These are phyloP conservation scores for Silene conica DNA, from an alignment of 148 eudicot species.

Conservation along the genomic window DNA sequence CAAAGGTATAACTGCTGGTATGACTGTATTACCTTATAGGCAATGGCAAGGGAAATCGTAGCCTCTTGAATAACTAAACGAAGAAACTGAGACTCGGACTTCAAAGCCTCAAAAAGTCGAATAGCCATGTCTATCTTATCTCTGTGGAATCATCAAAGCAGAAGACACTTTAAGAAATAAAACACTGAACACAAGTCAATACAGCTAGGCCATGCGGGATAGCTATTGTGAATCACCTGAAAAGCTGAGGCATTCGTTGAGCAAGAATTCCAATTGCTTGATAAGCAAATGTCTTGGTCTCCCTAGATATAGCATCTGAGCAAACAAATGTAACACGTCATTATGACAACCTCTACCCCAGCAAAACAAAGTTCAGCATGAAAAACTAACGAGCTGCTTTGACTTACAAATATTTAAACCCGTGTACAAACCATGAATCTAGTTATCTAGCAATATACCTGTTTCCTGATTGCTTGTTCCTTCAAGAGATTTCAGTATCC, in stretches of 20 bases:
- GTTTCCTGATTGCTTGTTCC: constrained; percentile 51
- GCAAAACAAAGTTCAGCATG: constrained; percentile 3
- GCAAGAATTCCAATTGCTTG: constrained; percentile 93
- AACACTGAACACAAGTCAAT: constrained; percentile 8
- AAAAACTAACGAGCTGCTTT: neutral
- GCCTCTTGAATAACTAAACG: constrained; percentile 83
- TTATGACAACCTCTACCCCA: constrained; percentile 8
- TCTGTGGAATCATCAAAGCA: constrained; percentile 33
- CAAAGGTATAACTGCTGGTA: neutral
- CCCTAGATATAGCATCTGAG: constrained; percentile 71
- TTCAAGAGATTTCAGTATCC: constrained; percentile 81
- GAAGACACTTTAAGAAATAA: constrained; percentile 5
- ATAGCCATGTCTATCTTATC: constrained; percentile 84
- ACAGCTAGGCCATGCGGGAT: neutral
- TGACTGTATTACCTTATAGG: constrained; percentile 55
- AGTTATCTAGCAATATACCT: constrained; percentile 35
- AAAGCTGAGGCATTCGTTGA: constrained; percentile 92
- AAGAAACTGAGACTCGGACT: constrained; percentile 63
- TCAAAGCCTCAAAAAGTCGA: constrained; percentile 82
- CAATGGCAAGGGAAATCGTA: constrained; percentile 74
- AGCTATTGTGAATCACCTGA: constrained; percentile 43
- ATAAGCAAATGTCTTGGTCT: constrained; percentile 78
- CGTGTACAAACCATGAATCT: constrained; percentile 1
- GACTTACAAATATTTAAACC: neutral
- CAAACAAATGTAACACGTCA: constrained; percentile 17